Evolutionary conservation across 768 basidiomycete species (phyloP).

Genomic region (Leccinum sublutescens): DNA sequence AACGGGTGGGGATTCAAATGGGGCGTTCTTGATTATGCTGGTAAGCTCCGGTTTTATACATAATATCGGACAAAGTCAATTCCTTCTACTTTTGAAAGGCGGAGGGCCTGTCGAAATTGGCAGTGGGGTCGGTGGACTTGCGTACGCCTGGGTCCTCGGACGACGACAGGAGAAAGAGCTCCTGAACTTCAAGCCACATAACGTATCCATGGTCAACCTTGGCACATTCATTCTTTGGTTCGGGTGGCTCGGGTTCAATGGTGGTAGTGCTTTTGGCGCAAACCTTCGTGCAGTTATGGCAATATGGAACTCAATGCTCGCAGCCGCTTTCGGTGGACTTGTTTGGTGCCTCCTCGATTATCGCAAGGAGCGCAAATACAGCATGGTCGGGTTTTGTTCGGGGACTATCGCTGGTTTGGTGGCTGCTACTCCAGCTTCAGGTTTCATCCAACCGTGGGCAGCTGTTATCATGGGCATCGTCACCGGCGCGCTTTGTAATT

Average conservation of each 20-base stretch:
- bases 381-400: slow-evolving; percentile 87
- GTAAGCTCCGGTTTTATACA: slow-evolving; percentile 35
- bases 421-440: slow-evolving; percentile 85
- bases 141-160: slow-evolving; percentile 88
- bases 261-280: slow-evolving; percentile 83
- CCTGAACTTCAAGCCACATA: slow-evolving; percentile 83
- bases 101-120: slow-evolving; percentile 89
- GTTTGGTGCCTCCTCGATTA: slow-evolving; percentile 84
- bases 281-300: slow-evolving; percentile 85
- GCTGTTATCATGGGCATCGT: slow-evolving; percentile 74
- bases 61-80: slow-evolving; percentile 1
- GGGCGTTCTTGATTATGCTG: slow-evolving; percentile 88
- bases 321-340: slow-evolving; percentile 77
- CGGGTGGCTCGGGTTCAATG: slow-evolving; percentile 90
- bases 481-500: slow-evolving; percentile 73
- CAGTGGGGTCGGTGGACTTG: slow-evolving; percentile 80
- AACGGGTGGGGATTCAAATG: slow-evolving; percentile 85
- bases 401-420: slow-evolving; percentile 89
- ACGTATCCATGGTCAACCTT: slow-evolving; percentile 77
- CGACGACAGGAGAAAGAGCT: slow-evolving; percentile 71
- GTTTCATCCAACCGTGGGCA: slow-evolving; percentile 76
- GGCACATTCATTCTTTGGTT: slow-evolving; percentile 89
- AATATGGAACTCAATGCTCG: slow-evolving; percentile 86
- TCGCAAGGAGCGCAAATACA: slow-evolving; percentile 77
- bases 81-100: slow-evolving; percentile 38